phyloP scores from a whole-genome alignment of 306 rosid genomes.

The Rosa chinensis region DNA sequence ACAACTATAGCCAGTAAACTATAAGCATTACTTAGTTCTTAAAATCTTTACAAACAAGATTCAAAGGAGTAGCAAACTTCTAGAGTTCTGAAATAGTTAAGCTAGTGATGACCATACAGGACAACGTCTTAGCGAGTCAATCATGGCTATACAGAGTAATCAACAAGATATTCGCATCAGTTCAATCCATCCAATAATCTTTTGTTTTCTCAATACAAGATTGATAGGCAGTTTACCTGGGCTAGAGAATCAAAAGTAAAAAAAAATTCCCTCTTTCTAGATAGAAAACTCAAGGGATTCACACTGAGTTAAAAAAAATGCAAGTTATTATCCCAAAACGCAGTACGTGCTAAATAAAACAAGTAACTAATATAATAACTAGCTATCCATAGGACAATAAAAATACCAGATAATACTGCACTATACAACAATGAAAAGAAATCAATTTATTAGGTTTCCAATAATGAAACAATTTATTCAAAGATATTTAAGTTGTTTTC shows the following conservation, averaged over 20 bases:
- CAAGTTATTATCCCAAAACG: neutral
- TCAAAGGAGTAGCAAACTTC: neutral
- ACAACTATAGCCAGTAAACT: neutral
- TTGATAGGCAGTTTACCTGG: neutral
- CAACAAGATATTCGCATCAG: neutral
- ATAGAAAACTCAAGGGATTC: too few relatives aligned
- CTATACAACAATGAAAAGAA: neutral
- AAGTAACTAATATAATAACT: neutral
- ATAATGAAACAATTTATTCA: neutral
- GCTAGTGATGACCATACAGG: neutral
- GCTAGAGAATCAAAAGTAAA: neutral
- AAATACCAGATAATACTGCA: neutral
- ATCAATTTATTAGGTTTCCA: neutral
- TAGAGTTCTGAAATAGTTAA: neutral
- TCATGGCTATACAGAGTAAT: neutral
- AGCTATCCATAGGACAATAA: neutral
- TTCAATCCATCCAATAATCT: neutral
- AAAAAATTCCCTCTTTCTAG: too few relatives aligned
- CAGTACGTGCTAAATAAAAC: neutral
- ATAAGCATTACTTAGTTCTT: neutral
- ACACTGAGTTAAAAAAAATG: too few relatives aligned
- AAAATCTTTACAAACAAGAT: neutral
- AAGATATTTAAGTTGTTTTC: neutral
- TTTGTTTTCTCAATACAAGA: neutral
- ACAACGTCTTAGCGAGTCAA: neutral